A percentile compares a stretch with the other conserved stretches of the same genome.
Evolutionary conservation across 2,329 filamentous ascomycete species (phyloP).

Genomic region (Neofusicoccum kwambonambiense): DNA sequence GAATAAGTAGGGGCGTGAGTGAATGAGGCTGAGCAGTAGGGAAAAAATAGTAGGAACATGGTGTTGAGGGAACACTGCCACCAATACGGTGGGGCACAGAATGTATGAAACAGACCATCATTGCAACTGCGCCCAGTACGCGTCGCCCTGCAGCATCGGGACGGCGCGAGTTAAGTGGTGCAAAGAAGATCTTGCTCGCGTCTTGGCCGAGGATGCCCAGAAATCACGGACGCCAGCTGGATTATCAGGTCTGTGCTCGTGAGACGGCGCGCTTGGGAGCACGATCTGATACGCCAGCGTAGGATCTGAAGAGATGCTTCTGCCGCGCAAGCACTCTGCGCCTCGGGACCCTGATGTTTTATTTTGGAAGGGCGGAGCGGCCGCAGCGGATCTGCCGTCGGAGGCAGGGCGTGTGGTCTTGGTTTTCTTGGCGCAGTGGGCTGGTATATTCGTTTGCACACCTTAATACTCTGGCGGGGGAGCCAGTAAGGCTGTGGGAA

Average conservation of each 20-base stretch:
- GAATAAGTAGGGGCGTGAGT: too few relatives aligned
- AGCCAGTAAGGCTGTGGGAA: background rate
- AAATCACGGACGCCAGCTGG: background rate
- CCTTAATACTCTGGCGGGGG: background rate
- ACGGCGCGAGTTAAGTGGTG: too few relatives aligned
- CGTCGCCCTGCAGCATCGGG: background rate
- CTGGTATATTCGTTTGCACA: background rate
- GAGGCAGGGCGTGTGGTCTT: background rate
- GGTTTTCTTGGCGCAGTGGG: slow-evolving; percentile 10
- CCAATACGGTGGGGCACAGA: too few relatives aligned
- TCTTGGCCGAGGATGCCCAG: slow-evolving; percentile 2
- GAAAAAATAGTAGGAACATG: too few relatives aligned
- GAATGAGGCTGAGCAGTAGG: too few relatives aligned
- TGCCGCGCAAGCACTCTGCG: background rate
- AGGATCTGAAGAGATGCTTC: background rate
- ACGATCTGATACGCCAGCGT: background rate
- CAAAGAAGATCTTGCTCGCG: background rate
- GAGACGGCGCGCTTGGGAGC: background rate
- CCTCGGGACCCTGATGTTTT: background rate
- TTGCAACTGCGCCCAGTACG: background rate
- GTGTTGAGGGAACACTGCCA: too few relatives aligned
- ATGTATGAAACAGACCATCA: too few relatives aligned
- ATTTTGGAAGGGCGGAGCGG: background rate
- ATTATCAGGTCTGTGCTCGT: background rate
- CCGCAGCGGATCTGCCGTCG: background rate